phyloP scores from a whole-genome alignment of 73 alveolate species.

The Paramecium caudatum region DNA sequence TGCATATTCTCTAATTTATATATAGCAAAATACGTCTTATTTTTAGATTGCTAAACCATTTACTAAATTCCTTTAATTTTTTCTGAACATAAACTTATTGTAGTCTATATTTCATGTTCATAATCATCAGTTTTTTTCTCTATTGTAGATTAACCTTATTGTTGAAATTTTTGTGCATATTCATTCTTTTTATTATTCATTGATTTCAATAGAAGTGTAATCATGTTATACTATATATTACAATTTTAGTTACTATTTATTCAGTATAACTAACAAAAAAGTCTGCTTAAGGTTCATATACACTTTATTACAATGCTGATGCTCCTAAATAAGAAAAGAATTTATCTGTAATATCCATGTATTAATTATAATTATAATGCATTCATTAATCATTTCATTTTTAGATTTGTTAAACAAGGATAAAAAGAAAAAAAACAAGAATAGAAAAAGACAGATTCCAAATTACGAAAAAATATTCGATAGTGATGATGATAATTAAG shows the following conservation, averaged over 20 bases:
- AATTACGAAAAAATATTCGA: conserved; percentile 37
- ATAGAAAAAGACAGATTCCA: background rate
- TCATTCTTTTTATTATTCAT: too few species aligned
- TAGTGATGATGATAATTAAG: conserved; percentile 14
- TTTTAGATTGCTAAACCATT: background rate
- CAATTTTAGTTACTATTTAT: too few species aligned
- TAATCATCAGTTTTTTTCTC: conserved; percentile 10
- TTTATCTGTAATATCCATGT: background rate
- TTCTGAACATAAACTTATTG: conserved; percentile 12
- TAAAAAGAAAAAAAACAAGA: background rate
- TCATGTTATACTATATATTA: too few species aligned
- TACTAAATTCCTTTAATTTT: conserved; percentile 3
- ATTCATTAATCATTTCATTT: background rate
- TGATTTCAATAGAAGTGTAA: too few species aligned
- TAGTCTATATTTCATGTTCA: conserved; percentile 9
- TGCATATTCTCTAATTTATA: conserved; percentile 39
- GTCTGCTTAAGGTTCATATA: too few species aligned
- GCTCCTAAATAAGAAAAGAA: too few species aligned
- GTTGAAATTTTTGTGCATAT: too few species aligned
- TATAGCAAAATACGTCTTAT: too few species aligned
- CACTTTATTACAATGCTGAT: too few species aligned
- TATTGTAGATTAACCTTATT: too few species aligned
- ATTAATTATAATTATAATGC: conserved; percentile 34
- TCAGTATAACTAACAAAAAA: too few species aligned
- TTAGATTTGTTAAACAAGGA: conserved; percentile 10